Evolutionary conservation across 306 rosid genomes (phyloP), one percentile per base, ranked within the genome.

Genomic region (Potentilla sterilis): DNA sequence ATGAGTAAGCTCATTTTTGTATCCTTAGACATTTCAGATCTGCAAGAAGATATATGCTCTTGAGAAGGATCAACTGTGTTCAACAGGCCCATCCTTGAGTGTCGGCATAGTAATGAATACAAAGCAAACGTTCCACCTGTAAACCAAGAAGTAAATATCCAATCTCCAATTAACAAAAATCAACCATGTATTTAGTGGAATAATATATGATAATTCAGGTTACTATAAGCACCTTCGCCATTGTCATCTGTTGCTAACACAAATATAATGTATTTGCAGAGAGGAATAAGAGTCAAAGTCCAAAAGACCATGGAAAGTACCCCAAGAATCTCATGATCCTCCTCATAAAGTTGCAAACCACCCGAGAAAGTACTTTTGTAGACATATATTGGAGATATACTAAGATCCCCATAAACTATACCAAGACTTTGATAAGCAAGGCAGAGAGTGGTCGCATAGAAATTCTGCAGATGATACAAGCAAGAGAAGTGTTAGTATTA

Each of bases 281-380:
- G 83, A 22, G 79, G 83, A 69, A 75, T 67, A 14, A 76, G 69
- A 16, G 84, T 76, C 69, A 80, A 77, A 70, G 77, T 61, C 80
- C 80, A 80, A 55, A 80, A 75, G 42, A 80, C 69, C 40, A 80
- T 47, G n/a, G 84, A 80, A 62, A 80, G 80, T 14, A 74, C 80
- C 44, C 84, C 84, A 18, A 69, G 42, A 43, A 80, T 75, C 42
- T 80, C 84, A 44, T 49, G 67, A 80, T 80, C 70, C 51, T 63
- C 52, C 77, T 51, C 84, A 52, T 52, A n/a, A 63, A 75, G 77
- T 28, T 34, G 15, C 65, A 72, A 24, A 54, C 21, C 34, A 21
- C 66, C 73, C 1, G 84, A 42, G 63, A 80, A 80, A 14, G 84
- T 70, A 62, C 77, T 80, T 65, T 69, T 75, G 80, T 67, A 80